Conservation (phyloP, 139 green algal species). For the Astrephomene gubernaculifera region DNA sequence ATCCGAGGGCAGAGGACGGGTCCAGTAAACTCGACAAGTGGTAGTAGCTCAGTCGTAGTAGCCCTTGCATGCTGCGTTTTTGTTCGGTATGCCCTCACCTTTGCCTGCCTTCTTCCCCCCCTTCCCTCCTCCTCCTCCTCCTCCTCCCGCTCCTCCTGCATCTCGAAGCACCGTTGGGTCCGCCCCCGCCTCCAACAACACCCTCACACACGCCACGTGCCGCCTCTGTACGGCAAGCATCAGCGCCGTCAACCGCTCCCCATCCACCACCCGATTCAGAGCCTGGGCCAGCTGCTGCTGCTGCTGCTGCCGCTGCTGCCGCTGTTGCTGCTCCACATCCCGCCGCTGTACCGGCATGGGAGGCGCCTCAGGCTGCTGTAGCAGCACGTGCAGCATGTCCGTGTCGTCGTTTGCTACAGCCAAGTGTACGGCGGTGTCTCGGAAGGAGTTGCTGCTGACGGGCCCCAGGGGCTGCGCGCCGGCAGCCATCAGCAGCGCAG, state of each 20-base stretch:
- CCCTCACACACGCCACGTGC: not conserved
- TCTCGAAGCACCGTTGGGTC: not conserved
- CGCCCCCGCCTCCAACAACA: slow-evolving; percentile 9
- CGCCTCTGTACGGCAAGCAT: not conserved
- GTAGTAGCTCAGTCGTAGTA: too few relatives aligned
- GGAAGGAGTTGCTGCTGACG: not conserved
- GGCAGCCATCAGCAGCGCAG: not conserved
- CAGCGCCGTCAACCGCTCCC: not conserved
- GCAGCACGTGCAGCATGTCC: not conserved
- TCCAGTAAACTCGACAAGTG: too few relatives aligned
- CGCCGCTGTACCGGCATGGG: not conserved
- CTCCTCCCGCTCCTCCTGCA: not conserved
- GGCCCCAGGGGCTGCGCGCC: not conserved
- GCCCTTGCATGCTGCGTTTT: too few relatives aligned
- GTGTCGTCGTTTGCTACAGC: not conserved
- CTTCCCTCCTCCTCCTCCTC: not conserved
- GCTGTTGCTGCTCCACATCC: not conserved
- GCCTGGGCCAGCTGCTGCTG: not conserved
- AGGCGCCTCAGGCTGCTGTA: not conserved
- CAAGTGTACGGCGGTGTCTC: slow-evolving; percentile 11
- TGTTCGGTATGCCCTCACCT: not conserved
- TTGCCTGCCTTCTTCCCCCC: slow-evolving; percentile 14
- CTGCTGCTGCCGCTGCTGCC: not conserved
- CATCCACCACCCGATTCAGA: not conserved
- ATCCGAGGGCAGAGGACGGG: too few relatives aligned